Evolutionary conservation across 257 asterid species (phyloP).

Genomic region (Misopates orontium): DNA sequence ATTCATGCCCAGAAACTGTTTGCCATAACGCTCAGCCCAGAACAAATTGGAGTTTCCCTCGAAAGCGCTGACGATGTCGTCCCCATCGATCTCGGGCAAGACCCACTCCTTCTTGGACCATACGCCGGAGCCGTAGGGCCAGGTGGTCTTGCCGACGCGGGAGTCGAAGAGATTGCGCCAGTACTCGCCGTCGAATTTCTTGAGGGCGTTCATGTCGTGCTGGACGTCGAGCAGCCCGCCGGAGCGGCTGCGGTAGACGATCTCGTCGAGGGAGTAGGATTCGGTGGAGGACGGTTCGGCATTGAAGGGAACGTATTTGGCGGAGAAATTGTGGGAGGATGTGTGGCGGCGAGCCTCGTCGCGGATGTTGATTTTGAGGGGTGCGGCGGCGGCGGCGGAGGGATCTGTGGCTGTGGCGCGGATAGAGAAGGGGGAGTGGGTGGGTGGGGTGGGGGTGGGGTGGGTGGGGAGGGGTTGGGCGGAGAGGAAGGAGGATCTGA

Average conservation of each 20-base stretch:
- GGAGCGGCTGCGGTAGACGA: slow-evolving; percentile 81
- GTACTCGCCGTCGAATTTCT: slow-evolving; percentile 70
- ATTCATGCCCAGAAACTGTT: slow-evolving; percentile 79
- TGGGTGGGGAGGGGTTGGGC: slow-evolving; percentile 41
- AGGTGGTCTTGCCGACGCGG: slow-evolving; percentile 78
- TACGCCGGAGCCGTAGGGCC: slow-evolving; percentile 92
- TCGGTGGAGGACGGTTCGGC: slow-evolving; percentile 50
- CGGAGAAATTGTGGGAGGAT: slow-evolving; percentile 64
- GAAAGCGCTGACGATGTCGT: slow-evolving; percentile 69
- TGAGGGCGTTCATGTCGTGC: slow-evolving; percentile 75
- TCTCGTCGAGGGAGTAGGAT: slow-evolving; percentile 74
- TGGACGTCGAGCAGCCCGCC: slow-evolving; percentile 83
- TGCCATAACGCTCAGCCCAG: slow-evolving; percentile 91
- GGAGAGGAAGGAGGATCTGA: slow-evolving; percentile 64
- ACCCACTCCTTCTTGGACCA: slow-evolving; percentile 94
- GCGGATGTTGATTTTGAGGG: slow-evolving; percentile 65
- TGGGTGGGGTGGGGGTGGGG: slow-evolving; percentile 27
- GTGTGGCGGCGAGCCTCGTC: slow-evolving; percentile 80
- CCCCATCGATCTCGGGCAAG: slow-evolving; percentile 69
- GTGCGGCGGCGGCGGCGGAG: slow-evolving; percentile 20
- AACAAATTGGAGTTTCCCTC: slow-evolving; percentile 76
- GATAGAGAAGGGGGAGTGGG: slow-evolving; percentile 26
- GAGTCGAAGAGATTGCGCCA: slow-evolving; percentile 75
- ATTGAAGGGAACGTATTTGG: slow-evolving; percentile 71
- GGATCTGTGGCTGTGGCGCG: slow-evolving; percentile 49